phyloP scores from a whole-genome alignment of 2,329 filamentous ascomycete genomes.

The Penicillium brevicompactum region DNA sequence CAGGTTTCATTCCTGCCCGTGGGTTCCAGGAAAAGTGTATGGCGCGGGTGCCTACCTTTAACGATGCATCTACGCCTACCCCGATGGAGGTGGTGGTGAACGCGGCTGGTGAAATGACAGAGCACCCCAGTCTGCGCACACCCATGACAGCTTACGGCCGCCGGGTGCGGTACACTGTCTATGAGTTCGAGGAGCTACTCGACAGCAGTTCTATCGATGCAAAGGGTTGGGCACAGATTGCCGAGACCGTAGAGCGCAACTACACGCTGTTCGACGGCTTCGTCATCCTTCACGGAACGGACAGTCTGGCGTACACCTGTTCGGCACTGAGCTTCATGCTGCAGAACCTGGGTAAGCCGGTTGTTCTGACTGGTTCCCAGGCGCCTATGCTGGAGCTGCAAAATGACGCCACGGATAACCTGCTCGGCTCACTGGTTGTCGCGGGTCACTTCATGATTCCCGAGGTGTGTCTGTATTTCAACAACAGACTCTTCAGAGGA shows the following conservation, averaged over 20 bases:
- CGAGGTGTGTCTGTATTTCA: constrained; percentile 92
- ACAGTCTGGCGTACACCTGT: constrained; percentile 85
- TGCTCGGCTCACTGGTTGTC: constrained; percentile 83
- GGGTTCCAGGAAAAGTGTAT: constrained; percentile 83
- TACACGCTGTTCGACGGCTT: constrained; percentile 90
- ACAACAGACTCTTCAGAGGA: constrained; percentile 84
- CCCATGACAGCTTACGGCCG: constrained; percentile 78
- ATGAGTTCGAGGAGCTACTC: constrained; percentile 81
- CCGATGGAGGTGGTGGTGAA: constrained; percentile 59
- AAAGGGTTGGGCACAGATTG: constrained; percentile 82
- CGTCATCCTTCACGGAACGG: constrained; percentile 86
- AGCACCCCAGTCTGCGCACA: constrained; percentile 72
- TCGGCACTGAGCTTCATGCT: constrained; percentile 94
- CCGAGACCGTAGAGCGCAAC: constrained; percentile 75
- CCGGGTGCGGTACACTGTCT: constrained; percentile 78
- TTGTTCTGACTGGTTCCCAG: constrained; percentile 80
- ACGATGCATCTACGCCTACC: constrained; percentile 67
- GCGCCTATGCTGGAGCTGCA: constrained; percentile 89
- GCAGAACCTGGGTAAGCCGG: constrained; percentile 84
- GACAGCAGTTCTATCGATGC: constrained; percentile 91
- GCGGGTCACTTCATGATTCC: constrained; percentile 91
- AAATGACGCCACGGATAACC: constrained; percentile 87
- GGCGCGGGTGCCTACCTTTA: constrained; percentile 80
- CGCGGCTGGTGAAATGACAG: constrained; percentile 49
- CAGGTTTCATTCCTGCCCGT: constrained; percentile 77